Evolutionary conservation across 192 early-diverging fungal species (phyloP).

Genomic region (Backusella westeae): DNA sequence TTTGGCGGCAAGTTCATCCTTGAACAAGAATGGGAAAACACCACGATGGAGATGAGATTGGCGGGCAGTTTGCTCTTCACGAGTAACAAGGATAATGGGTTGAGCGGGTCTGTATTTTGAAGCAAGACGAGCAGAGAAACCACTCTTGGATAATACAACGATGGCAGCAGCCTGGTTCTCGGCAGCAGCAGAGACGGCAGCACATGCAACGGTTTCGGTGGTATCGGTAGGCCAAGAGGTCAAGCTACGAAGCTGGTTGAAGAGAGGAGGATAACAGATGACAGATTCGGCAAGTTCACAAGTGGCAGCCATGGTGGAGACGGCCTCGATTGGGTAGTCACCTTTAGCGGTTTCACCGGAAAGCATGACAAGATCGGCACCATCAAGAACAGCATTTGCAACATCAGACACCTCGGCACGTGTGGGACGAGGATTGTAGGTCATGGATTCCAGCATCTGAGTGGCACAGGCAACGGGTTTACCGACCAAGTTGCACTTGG

Average conservation of each 20-base stretch:
- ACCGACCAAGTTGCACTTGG: slow-evolving; percentile 92
- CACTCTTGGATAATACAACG: slow-evolving; percentile 84
- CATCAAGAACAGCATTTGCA: slow-evolving; percentile 92
- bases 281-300: slow-evolving; percentile 86
- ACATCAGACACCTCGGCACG: slow-evolving; percentile 96
- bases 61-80: slow-evolving; percentile 60
- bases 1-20: slow-evolving; percentile 27
- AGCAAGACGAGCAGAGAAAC: slow-evolving; percentile 77
- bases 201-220: slow-evolving; percentile 86
- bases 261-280: slow-evolving; percentile 87
- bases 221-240: slow-evolving; percentile 73
- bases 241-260: slow-evolving; percentile 76
- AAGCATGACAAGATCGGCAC: slow-evolving; percentile 95
- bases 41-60: slow-evolving; percentile 73
- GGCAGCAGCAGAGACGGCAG: slow-evolving; percentile 76
- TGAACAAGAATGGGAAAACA: slow-evolving; percentile 69
- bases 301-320: slow-evolving; percentile 65
- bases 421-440: slow-evolving; percentile 93
- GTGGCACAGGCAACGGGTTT: slow-evolving; percentile 94
- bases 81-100: slow-evolving; percentile 85
- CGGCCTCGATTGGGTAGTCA: slow-evolving; percentile 78
- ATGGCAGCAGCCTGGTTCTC: slow-evolving; percentile 80
- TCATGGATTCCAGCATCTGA: slow-evolving; percentile 95
- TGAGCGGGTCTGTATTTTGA: slow-evolving; percentile 90
- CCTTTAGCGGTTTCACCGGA: slow-evolving; percentile 96